Conservation (phyloP, 176 grass and related monocot species). For the Neostapfia colusana region DNA sequence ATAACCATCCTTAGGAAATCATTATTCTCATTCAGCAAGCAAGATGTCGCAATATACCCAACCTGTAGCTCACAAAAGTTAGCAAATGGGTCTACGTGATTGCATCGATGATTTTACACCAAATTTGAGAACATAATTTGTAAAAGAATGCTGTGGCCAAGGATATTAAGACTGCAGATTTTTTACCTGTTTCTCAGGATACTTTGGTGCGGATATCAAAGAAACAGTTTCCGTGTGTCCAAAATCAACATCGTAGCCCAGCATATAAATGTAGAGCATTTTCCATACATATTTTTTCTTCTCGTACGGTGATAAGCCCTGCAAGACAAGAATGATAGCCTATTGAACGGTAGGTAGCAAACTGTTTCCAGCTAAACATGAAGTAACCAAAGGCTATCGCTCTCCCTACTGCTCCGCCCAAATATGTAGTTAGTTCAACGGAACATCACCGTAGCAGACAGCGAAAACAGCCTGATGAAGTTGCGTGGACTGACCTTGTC, state of each 20-base stretch:
- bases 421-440: neutral
- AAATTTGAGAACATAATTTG: neutral
- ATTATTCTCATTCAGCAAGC: conserved; percentile 91
- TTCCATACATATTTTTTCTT: conserved; percentile 99
- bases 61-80: conserved; percentile 59
- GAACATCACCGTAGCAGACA: neutral
- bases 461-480: neutral
- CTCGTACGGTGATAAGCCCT: conserved; percentile 89
- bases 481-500: conserved; percentile 65
- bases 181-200: conserved; percentile 98
- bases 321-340: conserved; percentile 44
- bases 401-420: neutral
- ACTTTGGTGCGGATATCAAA: conserved; percentile 99
- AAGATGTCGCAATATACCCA: conserved; percentile 96
- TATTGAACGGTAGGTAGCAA: neutral
- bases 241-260: conserved; percentile 99
- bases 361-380: neutral
- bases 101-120: too few relatives aligned
- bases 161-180: conserved; percentile 21
- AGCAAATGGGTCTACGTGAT: neutral
- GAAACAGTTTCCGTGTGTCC: conserved; percentile 94
- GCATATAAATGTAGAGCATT: conserved; percentile 99
- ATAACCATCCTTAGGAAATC: conserved; percentile 98
- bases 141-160: conserved; percentile 4
- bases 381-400: neutral